These are phyloP conservation scores for Mucor plumbeus DNA, from an alignment of 371 early-diverging fungal species.

Conservation along the genomic window DNA sequence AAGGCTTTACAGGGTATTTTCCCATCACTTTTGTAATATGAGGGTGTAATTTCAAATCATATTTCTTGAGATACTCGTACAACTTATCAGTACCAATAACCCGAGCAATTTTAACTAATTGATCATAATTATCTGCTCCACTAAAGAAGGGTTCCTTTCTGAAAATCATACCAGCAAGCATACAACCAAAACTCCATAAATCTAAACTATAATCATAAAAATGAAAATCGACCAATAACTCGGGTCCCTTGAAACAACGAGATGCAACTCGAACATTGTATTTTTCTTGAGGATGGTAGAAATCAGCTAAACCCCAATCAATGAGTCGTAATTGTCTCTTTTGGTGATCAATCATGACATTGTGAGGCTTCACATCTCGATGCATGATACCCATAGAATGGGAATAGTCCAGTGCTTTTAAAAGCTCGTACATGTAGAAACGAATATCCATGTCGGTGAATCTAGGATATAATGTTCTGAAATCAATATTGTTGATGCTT, in stretches of 20 bases:
- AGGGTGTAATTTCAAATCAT: constrained; percentile 89
- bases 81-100: constrained; percentile 96
- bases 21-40: constrained; percentile 87
- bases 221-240: constrained; percentile 97
- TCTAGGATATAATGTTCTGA: constrained; percentile 72
- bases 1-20: constrained; percentile 91
- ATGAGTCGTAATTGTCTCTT: constrained; percentile 93
- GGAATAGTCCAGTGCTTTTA: constrained; percentile 96
- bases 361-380: constrained; percentile 99
- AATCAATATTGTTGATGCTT: constrained; percentile 88
- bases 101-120: constrained; percentile 97
- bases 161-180: constrained; percentile 99
- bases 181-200: constrained; percentile 99
- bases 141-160: constrained; percentile 99
- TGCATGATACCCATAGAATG: constrained; percentile 99
- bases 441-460: constrained; percentile 95
- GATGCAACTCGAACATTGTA: constrained; percentile 99
- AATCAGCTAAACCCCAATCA: constrained; percentile 99
- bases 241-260: constrained; percentile 99
- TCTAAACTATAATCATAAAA: constrained; percentile 99
- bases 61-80: constrained; percentile 91
- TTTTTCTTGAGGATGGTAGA: constrained; percentile 96
- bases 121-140: constrained; percentile 98
- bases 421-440: constrained; percentile 95
- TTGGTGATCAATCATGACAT: constrained; percentile 99